Evolutionary conservation across 2,329 filamentous ascomycete genomes (phyloP).

Genomic region (Cercospora canescens): DNA sequence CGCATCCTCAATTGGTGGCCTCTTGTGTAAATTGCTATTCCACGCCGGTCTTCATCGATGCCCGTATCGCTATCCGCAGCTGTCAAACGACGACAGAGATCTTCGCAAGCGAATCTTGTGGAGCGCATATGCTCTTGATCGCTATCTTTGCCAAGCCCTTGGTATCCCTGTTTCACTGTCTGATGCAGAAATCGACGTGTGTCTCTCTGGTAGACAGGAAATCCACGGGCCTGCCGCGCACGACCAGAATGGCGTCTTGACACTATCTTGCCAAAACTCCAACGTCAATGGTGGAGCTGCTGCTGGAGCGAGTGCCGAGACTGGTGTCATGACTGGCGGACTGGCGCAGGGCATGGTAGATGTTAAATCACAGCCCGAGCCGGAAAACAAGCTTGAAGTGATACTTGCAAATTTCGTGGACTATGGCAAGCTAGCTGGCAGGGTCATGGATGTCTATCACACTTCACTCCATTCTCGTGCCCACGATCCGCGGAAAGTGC

Average conservation of each 20-base stretch:
- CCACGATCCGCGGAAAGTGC: constrained; percentile 21
- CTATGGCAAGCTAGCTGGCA: constrained; percentile 25
- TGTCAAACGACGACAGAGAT: constrained; percentile 30
- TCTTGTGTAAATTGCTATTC: constrained; percentile 49
- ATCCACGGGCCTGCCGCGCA: constrained; percentile 28
- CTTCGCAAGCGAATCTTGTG: constrained; percentile 46
- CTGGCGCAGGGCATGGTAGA: neutral
- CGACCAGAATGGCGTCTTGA: constrained; percentile 7
- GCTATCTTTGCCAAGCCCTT: constrained; percentile 39
- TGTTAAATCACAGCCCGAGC: neutral
- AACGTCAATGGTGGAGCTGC: constrained; percentile 3
- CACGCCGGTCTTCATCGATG: constrained; percentile 55
- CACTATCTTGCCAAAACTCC: neutral
- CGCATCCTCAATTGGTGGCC: constrained; percentile 51
- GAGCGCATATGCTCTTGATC: constrained; percentile 43
- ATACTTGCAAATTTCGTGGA: constrained; percentile 28
- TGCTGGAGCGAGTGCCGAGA: neutral
- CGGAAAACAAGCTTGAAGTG: constrained; percentile 18
- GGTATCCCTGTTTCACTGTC: constrained; percentile 40
- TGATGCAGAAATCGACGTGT: constrained; percentile 43
- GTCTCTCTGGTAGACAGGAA: constrained; percentile 34
- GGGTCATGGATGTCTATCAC: constrained; percentile 28
- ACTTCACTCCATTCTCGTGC: constrained; percentile 23
- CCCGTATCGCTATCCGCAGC: constrained; percentile 48
- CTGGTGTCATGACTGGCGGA: neutral